phyloP scores from a whole-genome alignment of 129 eudicot genomes.

The Kitagawia praeruptora region DNA sequence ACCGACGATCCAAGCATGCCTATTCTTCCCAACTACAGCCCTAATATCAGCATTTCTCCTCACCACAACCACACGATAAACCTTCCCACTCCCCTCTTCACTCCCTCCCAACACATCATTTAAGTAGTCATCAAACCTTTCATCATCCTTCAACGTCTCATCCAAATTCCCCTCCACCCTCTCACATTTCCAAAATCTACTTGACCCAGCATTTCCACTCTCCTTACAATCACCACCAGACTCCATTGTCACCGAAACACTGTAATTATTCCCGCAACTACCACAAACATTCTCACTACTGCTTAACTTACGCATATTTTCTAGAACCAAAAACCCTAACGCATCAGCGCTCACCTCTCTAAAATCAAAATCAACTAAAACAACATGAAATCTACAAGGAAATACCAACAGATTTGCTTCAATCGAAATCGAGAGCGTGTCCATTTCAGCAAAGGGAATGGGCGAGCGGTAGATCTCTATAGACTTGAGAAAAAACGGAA shows the following conservation, averaged over 20 bases:
- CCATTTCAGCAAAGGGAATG: slow-evolving; percentile 71
- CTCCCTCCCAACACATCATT: slow-evolving; percentile 20
- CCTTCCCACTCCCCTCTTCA: slow-evolving; percentile 31
- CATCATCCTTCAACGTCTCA: slow-evolving; percentile 31
- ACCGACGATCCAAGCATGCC: slow-evolving; percentile 88
- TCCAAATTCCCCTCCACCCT: slow-evolving; percentile 21
- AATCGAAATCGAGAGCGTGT: slow-evolving; percentile 43
- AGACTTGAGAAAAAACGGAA: slow-evolving; percentile 79
- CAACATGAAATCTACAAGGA: slow-evolving; percentile 66
- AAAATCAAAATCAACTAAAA: slow-evolving; percentile 39
- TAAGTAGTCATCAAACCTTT: slow-evolving; percentile 55
- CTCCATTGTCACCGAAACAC: slow-evolving; percentile 56
- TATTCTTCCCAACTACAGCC: slow-evolving; percentile 79
- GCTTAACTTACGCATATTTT: slow-evolving; percentile 40
- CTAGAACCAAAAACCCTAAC: slow-evolving; percentile 39
- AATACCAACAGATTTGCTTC: slow-evolving; percentile 43
- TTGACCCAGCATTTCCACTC: slow-evolving; percentile 9
- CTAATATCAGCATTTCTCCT: slow-evolving; percentile 47
- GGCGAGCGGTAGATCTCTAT: slow-evolving; percentile 87
- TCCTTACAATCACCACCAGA: slow-evolving; percentile 28
- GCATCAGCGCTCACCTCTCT: slow-evolving; percentile 23
- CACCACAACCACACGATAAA: slow-evolving; percentile 60
- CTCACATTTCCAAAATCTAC: slow-evolving; percentile 49
- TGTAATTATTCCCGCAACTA: slow-evolving; percentile 42
- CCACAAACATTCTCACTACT: slow-evolving; percentile 45